Evolutionary conservation across 116 monocot genomes (phyloP), one percentile per base, ranked within the genome.

Genomic region (Cymodocea nodosa): DNA sequence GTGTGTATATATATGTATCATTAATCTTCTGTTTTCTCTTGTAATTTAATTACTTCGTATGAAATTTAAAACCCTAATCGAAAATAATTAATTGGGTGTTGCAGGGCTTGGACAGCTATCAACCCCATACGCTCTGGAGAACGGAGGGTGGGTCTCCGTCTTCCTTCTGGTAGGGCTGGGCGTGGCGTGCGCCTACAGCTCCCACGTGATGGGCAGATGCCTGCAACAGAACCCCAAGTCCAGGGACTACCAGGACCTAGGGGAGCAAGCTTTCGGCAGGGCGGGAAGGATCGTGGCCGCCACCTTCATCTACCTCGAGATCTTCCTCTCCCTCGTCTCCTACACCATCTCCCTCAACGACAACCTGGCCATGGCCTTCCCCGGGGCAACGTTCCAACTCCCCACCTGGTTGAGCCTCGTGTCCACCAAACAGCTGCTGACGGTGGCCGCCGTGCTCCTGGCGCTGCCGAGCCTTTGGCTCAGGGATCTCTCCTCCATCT

Each of bases 341-440:
- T 90, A 86, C 75, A 90, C 86, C 55, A 84, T 90, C 69, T 90
- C 90, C 9, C 81, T 90, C 59, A 79, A 71, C 63, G 86, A 90
- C 64, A 90, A 86, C 77, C 58, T 90, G 4, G 62, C 77, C 6
- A 16, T 86, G 18, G 79, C 68, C 12, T 80, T 90, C 67, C 0
- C 69, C 52, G 79, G 75, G 0, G 50, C 54, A 14, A 75, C 52
- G 17, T 15, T 80, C 56, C 14, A 62, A 0, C 59, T 77, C 3
- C 65, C 83, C 30, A 30, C 30, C 0, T 73, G 79, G 70, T 61
- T 86, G 5, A 83, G 17, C 36, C 22, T 62, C 7, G 48, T 83
- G 20, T 79, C 81, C 15, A 68, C 83, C 0, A 0, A 74, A 23
- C 86, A 86, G 73, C 19, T 90, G 15, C 80, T 90, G 6, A 90